Evolutionary conservation across 768 basidiomycete genomes (phyloP), one percentile per base, ranked within the genome.

Genomic region (Sporobolomyces pararoseus): DNA sequence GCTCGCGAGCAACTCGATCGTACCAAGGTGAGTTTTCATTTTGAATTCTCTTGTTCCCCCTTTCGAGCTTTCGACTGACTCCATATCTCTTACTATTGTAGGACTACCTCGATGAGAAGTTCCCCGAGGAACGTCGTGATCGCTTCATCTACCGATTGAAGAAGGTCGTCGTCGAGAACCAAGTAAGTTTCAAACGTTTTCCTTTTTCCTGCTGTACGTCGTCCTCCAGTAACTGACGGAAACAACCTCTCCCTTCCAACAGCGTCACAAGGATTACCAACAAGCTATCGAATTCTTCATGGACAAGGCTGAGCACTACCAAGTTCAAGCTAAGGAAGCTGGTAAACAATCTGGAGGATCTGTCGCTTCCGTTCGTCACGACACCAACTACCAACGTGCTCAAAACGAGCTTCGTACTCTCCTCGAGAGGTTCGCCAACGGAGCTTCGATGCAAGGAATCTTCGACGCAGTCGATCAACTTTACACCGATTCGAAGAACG

Each of bases 111-210:
- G 80, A 81, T 21, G 90, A 93, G 57, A 89, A 94, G 46, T 93
- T 96, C 83, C 93, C 94, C 0, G 83, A 88, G 75, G 93, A 93
- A 79, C 83, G 95, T 27, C 85, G 91, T 29, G 91, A 95, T 63
- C 91, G 91, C 77, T 96, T 92, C 80, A 89, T 98, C 77, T 95
- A 88, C 82, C 85, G 95, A 17, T 84, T 86, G 9, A 97, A 97
- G 84, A 97, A 96, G 86, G 89, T 88, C 29, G 49, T 74, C 47
- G 70, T 71, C 63, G 73, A 74, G 69, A 65, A 67, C 66, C 73
- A 74, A 60, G 58, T 59, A 6, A 59, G 58, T 21, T 54, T 19
- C 37, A 7, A 54, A n/a, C 32, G 32, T 23, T 17, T n/a, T 23
- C 35, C 53, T 4, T 37, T 25, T 37, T 39, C 39, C 27, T 13